These are phyloP conservation scores for Lodderomyces beijingensis DNA, from an alignment of 1,139 yeast genomes.

Conservation along the genomic window DNA sequence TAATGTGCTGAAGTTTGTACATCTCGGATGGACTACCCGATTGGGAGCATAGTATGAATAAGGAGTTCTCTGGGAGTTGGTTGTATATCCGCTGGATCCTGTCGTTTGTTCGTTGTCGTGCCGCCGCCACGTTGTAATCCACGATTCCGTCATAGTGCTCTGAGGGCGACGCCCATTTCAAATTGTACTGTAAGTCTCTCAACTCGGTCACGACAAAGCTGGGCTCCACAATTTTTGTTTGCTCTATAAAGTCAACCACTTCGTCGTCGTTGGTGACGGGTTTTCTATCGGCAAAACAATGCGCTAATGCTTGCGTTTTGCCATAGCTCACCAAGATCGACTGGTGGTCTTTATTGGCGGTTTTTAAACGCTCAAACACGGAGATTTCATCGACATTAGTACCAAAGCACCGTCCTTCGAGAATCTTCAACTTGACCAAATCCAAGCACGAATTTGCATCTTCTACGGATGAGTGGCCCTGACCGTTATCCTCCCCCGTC, in stretches of 20 bases:
- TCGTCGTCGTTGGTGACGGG: constrained; percentile 59
- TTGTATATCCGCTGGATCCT: constrained; percentile 49
- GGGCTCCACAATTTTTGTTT: background rate
- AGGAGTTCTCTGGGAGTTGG: constrained; percentile 52
- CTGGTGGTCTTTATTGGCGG: constrained; percentile 10
- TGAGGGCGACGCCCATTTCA: constrained; percentile 20
- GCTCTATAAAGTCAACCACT: constrained; percentile 35
- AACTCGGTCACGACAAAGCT: constrained; percentile 53
- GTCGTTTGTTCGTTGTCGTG: constrained; percentile 31
- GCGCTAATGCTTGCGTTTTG: constrained; percentile 2
- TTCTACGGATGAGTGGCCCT: constrained; percentile 83
- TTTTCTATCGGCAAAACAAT: constrained; percentile 17
- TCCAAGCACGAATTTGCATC: constrained; percentile 83
- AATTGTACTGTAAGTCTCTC: constrained; percentile 53
- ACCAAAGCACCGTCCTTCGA: constrained; percentile 67
- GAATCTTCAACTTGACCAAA: constrained; percentile 63
- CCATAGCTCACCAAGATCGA: constrained; percentile 25
- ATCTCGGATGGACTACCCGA: constrained; percentile 57
- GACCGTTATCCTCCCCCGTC: constrained; percentile 39
- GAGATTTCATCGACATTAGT: constrained; percentile 35
- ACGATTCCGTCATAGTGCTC: constrained; percentile 19
- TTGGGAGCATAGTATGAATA: constrained; percentile 60
- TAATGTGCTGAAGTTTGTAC: constrained; percentile 42
- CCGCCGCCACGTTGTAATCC: constrained; percentile 15
- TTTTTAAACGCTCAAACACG: constrained; percentile 23